Base-by-base conservation (phyloP, 345 rosid genomes). In the Noccaea caerulescens region DNA sequence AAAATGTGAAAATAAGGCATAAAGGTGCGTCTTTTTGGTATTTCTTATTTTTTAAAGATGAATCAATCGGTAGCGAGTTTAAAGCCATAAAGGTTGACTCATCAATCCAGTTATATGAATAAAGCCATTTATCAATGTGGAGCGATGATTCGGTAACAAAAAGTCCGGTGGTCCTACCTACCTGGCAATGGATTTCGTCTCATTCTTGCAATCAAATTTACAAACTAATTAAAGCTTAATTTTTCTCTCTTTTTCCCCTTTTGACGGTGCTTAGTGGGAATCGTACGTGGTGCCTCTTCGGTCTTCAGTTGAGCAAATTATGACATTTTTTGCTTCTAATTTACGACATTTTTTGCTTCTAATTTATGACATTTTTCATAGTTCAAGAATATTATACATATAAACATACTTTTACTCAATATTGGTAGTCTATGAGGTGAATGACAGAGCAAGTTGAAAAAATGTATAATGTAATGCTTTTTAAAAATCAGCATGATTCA, bases 21-120 rank as follows among this genome's bases (percentile, higher is more conserved):
- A 37, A 37, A 58, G 14, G 13, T 60, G 34, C 12, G 58, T 72
- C 43, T 47, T 47, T 56, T 34, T 30, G 30, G n/a, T 4, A 65
- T 57, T 42, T 13, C 3, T 30, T 27, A 6, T 2, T 11, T 38
- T 41, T 49, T 33, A 49, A 58, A 49, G 10, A 66, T 44, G 73
- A 68, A 60, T 68, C 16, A 68, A 60, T 68, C 16, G 61, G 41
- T 57, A 53, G 7, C 60, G 73, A 67, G 69, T 67, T 68, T 61
- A 53, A 44, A 75, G 78, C 73, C 78, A 68, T 61, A 68, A 75
- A 75, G 63, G 43, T 68, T 68, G 69, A 75, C 69, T 68, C 73
- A 18, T 53, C 23, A 74, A 74, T 18, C 9, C 13, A 8, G 5
- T 42, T 51, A 39, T 30, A 66, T 20, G 67, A 66, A 73, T 66